Conservation (phyloP, 2,329 filamentous ascomycete species). For the Hansfordia pulvinata region DNA sequence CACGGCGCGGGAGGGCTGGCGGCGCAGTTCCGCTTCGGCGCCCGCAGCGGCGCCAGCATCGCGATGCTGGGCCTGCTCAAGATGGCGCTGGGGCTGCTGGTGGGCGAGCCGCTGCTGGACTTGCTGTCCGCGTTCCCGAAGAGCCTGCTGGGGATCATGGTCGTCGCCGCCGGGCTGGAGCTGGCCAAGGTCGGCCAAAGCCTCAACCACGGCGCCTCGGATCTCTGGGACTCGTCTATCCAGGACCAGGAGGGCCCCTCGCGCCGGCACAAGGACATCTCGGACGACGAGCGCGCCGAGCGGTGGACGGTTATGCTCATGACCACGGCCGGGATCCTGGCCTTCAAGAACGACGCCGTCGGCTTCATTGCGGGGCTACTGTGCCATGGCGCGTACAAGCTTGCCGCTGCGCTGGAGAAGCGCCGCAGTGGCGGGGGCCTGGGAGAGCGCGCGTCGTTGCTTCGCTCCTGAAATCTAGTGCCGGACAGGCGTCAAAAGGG, state of each 20-base stretch:
- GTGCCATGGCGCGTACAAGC: slow-evolving; percentile 56
- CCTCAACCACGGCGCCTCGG: slow-evolving; percentile 57
- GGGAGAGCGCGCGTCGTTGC: too few relatives aligned
- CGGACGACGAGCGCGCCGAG: slow-evolving; percentile 55
- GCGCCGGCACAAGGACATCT: slow-evolving; percentile 37
- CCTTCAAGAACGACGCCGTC: slow-evolving; percentile 81
- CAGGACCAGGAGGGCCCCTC: slow-evolving; percentile 19
- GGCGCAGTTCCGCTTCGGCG: slow-evolving; percentile 83
- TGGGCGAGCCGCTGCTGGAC: slow-evolving; percentile 59
- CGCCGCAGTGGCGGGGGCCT: too few relatives aligned
- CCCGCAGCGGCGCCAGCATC: slow-evolving; percentile 73
- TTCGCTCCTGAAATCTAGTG: too few relatives aligned
- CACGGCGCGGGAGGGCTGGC: slow-evolving; percentile 87
- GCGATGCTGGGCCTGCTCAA: slow-evolving; percentile 69
- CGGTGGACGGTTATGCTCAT: slow-evolving; percentile 85
- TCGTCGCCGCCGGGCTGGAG: slow-evolving; percentile 79
- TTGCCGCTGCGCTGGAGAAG: too few relatives aligned
- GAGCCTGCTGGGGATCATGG: slow-evolving; percentile 71
- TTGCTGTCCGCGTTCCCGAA: slow-evolving; percentile 63
- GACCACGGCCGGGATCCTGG: slow-evolving; percentile 68
- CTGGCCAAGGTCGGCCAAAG: slow-evolving; percentile 74
- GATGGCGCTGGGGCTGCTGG: slow-evolving; percentile 59
- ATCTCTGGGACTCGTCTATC: slow-evolving; percentile 42
- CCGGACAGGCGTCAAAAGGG: too few relatives aligned
- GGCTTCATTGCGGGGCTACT: slow-evolving; percentile 74